A percentile compares a stretch with the other conserved stretches of the same genome.
These are phyloP conservation scores for Dionaea muscipula DNA, from an alignment of 179 eudicot species.

Conservation along the genomic window DNA sequence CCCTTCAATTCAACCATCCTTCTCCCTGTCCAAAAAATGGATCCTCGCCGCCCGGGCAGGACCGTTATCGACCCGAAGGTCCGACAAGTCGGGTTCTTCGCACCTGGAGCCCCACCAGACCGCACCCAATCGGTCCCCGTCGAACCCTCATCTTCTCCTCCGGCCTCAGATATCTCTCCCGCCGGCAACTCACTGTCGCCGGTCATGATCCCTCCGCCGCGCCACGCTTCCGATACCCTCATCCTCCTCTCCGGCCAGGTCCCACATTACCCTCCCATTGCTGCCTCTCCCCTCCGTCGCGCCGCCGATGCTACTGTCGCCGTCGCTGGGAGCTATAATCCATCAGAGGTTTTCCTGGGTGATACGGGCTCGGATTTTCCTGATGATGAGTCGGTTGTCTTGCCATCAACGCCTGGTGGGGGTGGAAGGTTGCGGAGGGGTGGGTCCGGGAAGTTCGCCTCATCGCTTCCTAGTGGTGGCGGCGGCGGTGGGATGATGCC, in stretches of 20 bases:
- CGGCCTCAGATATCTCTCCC: slow-evolving; percentile 29
- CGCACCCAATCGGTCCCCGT: slow-evolving; percentile 37
- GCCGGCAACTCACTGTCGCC: slow-evolving; percentile 63
- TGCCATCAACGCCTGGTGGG: slow-evolving; percentile 15
- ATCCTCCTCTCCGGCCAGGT: slow-evolving; percentile 18
- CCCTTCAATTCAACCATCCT: slow-evolving; percentile 8
- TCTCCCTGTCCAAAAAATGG: no score
- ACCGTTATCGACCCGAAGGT: slow-evolving; percentile 83
- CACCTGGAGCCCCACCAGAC: slow-evolving; percentile 43
- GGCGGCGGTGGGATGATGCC: slow-evolving; percentile 26
- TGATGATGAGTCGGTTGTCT: slow-evolving; percentile 16
- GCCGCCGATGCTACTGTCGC: slow-evolving; percentile 20
- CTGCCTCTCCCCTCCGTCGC: slow-evolving; percentile 31
- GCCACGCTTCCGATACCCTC: slow-evolving; percentile 44
- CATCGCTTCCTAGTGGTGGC: slow-evolving; percentile 54
- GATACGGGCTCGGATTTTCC: slow-evolving; percentile 26
- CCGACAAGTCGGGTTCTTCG: slow-evolving; percentile 86
- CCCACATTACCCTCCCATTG: slow-evolving; percentile 12
- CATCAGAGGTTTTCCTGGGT: slow-evolving; percentile 36
- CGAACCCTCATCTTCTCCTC: slow-evolving; percentile 31
- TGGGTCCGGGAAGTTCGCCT: slow-evolving; percentile 37
- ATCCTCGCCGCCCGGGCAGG: slow-evolving; percentile 61
- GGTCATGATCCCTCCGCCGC: slow-evolving; percentile 90
- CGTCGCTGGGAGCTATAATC: slow-evolving; percentile 60
- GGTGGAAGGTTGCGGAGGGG: slow-evolving; percentile 16